These are phyloP conservation scores for Corynespora cassiicola DNA, from an alignment of 2,329 filamentous ascomycete genomes.

Conservation along the genomic window DNA sequence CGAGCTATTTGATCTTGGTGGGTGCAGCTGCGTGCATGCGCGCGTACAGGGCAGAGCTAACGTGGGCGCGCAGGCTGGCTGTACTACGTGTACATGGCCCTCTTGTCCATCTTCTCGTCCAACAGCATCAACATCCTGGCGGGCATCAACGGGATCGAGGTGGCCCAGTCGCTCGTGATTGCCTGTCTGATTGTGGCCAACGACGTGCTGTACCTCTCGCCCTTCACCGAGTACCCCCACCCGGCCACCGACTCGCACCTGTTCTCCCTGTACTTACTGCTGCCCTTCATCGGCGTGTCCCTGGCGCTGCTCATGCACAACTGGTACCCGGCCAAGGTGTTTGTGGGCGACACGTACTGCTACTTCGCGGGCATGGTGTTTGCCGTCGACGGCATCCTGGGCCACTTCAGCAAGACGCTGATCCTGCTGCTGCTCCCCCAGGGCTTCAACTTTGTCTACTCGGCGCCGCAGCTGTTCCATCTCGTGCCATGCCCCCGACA, in stretches of 20 bases:
- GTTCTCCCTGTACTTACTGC: constrained; percentile 92
- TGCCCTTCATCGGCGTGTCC: constrained; percentile 94
- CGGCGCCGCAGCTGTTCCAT: constrained; percentile 87
- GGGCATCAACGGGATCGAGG: constrained; percentile 98
- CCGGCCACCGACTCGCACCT: constrained; percentile 95
- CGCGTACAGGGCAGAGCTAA: constrained; percentile 20
- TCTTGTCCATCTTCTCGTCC: constrained; percentile 94
- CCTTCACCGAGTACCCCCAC: constrained; percentile 78
- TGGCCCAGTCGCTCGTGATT: constrained; percentile 91
- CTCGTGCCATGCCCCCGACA: constrained; percentile 92
- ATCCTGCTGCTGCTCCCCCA: constrained; percentile 90
- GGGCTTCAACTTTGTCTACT: constrained; percentile 96
- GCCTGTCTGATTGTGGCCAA: constrained; percentile 84
- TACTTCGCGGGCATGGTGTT: constrained; percentile 99
- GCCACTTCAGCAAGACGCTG: constrained; percentile 97
- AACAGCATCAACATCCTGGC: constrained; percentile 99
- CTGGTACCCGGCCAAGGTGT: constrained; percentile 93
- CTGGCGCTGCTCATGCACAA: constrained; percentile 87
- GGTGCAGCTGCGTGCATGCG: constrained; percentile 5
- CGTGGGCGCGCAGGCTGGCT: constrained; percentile 48
- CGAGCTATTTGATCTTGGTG: constrained; percentile 78
- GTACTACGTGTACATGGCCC: constrained; percentile 98
- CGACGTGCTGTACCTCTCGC: constrained; percentile 82
- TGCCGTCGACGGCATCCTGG: constrained; percentile 93
- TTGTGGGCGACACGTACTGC: constrained; percentile 98